Conservation (phyloP, 257 asterid genomes). For the Misopates orontium region DNA sequence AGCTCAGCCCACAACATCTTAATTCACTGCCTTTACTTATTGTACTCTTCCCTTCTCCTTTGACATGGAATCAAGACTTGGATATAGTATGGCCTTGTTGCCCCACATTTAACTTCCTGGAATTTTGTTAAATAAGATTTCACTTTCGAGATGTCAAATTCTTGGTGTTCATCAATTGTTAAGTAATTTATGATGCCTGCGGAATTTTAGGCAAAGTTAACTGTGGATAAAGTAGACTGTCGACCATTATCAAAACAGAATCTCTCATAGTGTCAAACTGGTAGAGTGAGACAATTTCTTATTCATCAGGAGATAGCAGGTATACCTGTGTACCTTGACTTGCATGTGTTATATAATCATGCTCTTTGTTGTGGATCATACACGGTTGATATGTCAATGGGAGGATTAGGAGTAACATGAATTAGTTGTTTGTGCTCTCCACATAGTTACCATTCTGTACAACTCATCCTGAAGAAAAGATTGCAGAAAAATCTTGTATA, state of each 20-base stretch:
- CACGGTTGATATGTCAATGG: constrained; percentile 3
- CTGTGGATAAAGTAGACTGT: not conserved
- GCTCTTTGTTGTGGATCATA: not conserved
- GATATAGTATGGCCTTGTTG: not conserved
- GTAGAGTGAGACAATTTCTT: constrained; percentile 7
- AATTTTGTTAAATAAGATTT: not conserved
- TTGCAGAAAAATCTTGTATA: constrained; percentile 11
- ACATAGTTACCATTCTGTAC: constrained; percentile 9
- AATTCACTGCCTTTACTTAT: constrained; percentile 11
- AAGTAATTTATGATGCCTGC: constrained; percentile 9
- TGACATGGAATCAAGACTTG: constrained; percentile 5
- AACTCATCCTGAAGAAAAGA: constrained; percentile 12
- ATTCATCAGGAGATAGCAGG: not conserved
- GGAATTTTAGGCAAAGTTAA: not conserved
- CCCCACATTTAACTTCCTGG: constrained; percentile 16
- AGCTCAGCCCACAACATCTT: not conserved
- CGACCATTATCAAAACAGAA: constrained; percentile 14
- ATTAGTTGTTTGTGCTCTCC: not conserved
- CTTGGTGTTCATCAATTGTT: constrained; percentile 7
- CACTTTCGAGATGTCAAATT: not conserved
- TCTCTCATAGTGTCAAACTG: not conserved
- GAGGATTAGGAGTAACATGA: constrained; percentile 5
- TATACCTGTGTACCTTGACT: constrained; percentile 14
- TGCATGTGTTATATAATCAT: constrained; percentile 8
- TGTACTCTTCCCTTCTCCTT: not conserved